A percentile compares a stretch with the other conserved stretches of the same genome.
phyloP scores from a whole-genome alignment of 495 filamentous ascomycete genomes.

The Neurospora intermedia region DNA sequence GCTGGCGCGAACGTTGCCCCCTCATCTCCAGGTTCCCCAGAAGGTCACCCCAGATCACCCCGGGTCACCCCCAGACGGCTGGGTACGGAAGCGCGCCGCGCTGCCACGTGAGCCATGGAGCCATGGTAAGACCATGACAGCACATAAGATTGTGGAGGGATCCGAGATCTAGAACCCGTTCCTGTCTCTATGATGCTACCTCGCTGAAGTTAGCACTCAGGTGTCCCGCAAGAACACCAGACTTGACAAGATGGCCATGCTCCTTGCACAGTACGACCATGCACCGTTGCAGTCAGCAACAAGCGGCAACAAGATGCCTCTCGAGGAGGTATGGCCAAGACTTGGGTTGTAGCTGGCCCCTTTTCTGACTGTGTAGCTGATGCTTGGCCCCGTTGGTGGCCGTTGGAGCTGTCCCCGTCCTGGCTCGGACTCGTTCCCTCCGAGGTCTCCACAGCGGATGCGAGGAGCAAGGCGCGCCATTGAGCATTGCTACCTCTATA shows the following conservation, averaged over 20 bases:
- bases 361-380: background rate
- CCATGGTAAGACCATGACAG: background rate
- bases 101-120: background rate
- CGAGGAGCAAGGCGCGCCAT: slow-evolving; percentile 7
- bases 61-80: background rate
- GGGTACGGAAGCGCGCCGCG: background rate
- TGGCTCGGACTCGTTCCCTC: slow-evolving; percentile 14
- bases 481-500: slow-evolving; percentile 1
- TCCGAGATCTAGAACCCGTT: background rate
- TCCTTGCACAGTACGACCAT: background rate
- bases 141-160: background rate
- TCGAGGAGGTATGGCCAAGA: background rate
- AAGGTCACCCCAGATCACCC: background rate
- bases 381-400: background rate
- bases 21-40: background rate
- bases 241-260: background rate
- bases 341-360: background rate
- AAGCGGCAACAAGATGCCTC: background rate
- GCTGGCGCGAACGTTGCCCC: background rate
- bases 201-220: background rate
- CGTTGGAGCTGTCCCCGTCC: background rate
- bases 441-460: slow-evolving; percentile 15
- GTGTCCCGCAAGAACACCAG: background rate
- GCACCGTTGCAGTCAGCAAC: background rate
- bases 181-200: background rate